Conservation (phyloP, 2,329 filamentous ascomycete species). For the Blastomyces emzantsi region DNA sequence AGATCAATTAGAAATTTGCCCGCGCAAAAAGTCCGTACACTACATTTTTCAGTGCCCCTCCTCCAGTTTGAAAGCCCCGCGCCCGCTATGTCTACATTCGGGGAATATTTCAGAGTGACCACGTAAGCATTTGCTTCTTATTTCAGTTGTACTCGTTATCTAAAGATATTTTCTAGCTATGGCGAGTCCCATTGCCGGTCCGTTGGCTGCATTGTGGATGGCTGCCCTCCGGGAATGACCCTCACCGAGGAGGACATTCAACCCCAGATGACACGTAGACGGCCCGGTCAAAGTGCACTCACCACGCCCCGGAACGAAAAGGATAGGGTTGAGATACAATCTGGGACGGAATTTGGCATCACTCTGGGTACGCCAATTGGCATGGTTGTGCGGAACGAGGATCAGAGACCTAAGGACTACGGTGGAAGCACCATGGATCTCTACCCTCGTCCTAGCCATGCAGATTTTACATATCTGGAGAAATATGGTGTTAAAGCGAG, state of each 20-base stretch:
- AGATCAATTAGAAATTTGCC: neutral
- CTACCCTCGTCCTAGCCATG: slow-evolving; percentile 85
- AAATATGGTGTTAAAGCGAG: slow-evolving; percentile 94
- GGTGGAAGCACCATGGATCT: slow-evolving; percentile 80
- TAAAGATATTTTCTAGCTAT: slow-evolving; percentile 44
- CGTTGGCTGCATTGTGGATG: slow-evolving; percentile 75
- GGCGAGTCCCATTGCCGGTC: slow-evolving; percentile 86
- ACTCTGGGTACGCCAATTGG: slow-evolving; percentile 87
- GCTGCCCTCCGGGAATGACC: slow-evolving; percentile 76
- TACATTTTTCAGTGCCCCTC: neutral
- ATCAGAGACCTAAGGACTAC: slow-evolving; percentile 89
- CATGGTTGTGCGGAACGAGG: slow-evolving; percentile 81
- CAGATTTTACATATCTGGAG: slow-evolving; percentile 93
- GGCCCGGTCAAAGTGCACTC: slow-evolving; percentile 81
- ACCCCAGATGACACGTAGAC: slow-evolving; percentile 82
- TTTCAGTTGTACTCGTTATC: slow-evolving; percentile 13
- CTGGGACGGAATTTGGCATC: slow-evolving; percentile 79
- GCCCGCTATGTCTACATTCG: slow-evolving; percentile 68
- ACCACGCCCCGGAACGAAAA: slow-evolving; percentile 91
- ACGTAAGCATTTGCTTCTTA: slow-evolving; percentile 44
- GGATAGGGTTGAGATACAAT: slow-evolving; percentile 85
- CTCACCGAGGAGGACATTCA: slow-evolving; percentile 84
- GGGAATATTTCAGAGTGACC: slow-evolving; percentile 64
- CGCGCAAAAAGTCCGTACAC: neutral
- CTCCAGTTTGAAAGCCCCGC: neutral